Base-by-base conservation (phyloP, 2,329 filamentous ascomycete species). In the Myrmaecium sp. region DNA sequence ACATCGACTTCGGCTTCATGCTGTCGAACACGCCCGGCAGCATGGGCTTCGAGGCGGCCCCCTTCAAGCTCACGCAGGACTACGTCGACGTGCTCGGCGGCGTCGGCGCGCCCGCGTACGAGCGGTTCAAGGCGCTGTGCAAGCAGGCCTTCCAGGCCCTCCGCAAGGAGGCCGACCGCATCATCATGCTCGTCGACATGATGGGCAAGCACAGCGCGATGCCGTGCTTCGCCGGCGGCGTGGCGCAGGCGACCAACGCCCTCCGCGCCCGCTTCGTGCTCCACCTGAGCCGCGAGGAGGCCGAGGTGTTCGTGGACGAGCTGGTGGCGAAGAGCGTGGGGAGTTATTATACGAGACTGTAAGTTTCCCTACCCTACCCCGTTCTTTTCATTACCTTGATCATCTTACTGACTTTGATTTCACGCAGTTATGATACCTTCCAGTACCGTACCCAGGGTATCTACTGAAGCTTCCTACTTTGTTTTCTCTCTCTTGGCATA, bases 1-100 rank as follows among this genome's bases (percentile, higher is more conserved):
- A 89, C 46, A 89, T 89, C 33, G 80, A 89, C 51, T 89, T 89
- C 49, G 80, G 80, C 29, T 89, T 89, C 48, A 86, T 89, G 77
- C 60, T 89, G 17, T 84, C 77, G 24, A 89, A 89, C 49, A 83
- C 78, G 1, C 80, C 80, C 0, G 80, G 80, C 0, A 77, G 73
- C 6, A 79, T 89, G 44, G 79, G 78, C 3, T 89, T 89, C 41
- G 80, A 89, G 53, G 80, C 80, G 9, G 80, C 80, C 4, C 80
- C 80, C 1, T 89, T 89, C 54, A 89, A 89, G 56, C 60, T 89
- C 14, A 84, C 80, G 2, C 70, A 83, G 36, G 80, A 89, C 44
- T 89, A 89, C 44, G 74, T 89, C 20, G 80, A 89, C 39, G 76
- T 89, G 5, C 57, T 89, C 16, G 80, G 80, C 11, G 80, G 80